These are phyloP conservation scores for Metarhizium anisopliae DNA, from an alignment of 2,329 filamentous ascomycete species.

Conservation along the genomic window DNA sequence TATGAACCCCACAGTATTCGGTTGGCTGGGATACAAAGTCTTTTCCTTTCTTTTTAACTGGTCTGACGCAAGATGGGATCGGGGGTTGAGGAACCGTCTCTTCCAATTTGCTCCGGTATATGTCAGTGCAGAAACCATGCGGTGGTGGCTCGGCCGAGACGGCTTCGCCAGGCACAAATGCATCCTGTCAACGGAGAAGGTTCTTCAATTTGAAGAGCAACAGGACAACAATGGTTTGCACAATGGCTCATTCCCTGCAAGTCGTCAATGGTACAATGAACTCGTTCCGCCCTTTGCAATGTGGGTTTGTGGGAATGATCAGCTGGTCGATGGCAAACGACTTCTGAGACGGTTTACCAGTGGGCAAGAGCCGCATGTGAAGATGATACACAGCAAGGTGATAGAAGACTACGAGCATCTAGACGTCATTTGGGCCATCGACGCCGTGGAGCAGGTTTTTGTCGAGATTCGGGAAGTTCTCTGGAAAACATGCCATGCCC, in stretches of 20 bases:
- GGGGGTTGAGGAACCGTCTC: conserved; percentile 66
- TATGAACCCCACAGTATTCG: conserved; percentile 61
- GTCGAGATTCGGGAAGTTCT: conserved; percentile 70
- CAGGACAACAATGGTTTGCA: conserved; percentile 38
- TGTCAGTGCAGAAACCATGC: conserved; percentile 81
- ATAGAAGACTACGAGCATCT: conserved; percentile 88
- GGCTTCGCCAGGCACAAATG: conserved; percentile 76
- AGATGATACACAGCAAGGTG: conserved; percentile 71
- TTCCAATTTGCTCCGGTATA: conserved; percentile 92
- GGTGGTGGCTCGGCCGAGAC: conserved; percentile 88
- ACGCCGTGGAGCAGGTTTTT: conserved; percentile 75
- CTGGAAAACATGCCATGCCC: conserved; percentile 63
- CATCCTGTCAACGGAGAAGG: conserved; percentile 71
- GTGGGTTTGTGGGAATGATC: conserved; percentile 78
- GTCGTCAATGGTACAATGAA: conserved; percentile 72
- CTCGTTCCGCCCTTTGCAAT: conserved; percentile 75
- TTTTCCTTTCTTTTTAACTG: conserved; percentile 87
- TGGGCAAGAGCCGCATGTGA: conserved; percentile 72
- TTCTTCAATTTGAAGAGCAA: conserved; percentile 51
- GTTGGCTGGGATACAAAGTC: conserved; percentile 75
- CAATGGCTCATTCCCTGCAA: conserved; percentile 26
- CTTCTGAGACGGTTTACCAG: conserved; percentile 66
- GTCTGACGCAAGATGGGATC: conserved; percentile 79
- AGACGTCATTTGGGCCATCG: conserved; percentile 92
- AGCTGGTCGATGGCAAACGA: conserved; percentile 72